phyloP scores from a whole-genome alignment of 192 early-diverging fungal genomes.

The Coemansia interrupta region DNA sequence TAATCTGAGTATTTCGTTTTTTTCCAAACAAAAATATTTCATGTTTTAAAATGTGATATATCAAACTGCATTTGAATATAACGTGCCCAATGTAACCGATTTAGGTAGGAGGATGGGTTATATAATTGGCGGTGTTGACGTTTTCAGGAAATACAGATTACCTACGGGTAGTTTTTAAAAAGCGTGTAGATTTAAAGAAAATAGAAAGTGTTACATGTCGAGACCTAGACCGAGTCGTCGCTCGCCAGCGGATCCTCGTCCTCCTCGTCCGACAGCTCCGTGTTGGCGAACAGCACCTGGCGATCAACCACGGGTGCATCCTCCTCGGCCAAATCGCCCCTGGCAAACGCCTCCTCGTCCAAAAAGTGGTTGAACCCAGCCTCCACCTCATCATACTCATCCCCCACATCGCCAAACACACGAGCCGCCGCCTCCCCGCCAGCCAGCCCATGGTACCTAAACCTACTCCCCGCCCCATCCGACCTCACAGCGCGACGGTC shows the following conservation, averaged over 20 bases:
- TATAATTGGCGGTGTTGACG: no score
- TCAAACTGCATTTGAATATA: no score
- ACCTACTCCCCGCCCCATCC: constrained; percentile 24
- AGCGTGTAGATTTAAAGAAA: background rate
- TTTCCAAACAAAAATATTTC: no score
- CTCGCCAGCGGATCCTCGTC: background rate
- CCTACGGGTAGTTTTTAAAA: background rate
- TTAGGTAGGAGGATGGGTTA: no score
- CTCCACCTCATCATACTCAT: constrained; percentile 50
- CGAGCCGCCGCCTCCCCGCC: no score
- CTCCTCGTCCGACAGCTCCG: constrained; percentile 41
- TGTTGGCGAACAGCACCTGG: constrained; percentile 46
- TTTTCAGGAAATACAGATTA: no score
- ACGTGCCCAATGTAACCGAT: no score
- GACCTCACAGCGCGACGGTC: constrained; percentile 12
- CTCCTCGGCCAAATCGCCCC: constrained; percentile 11
- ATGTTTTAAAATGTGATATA: no score
- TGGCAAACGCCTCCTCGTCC: constrained; percentile 29
- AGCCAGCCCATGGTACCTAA: constrained; percentile 3
- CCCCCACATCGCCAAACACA: background rate
- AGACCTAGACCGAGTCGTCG: no score
- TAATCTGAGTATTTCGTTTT: no score
- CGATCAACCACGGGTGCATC: constrained; percentile 38
- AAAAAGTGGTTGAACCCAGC: constrained; percentile 50
- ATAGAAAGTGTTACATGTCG: constrained; percentile 1